phyloP scores from a whole-genome alignment of 805 yeast species.

The Diddensiella transvaalensis region DNA sequence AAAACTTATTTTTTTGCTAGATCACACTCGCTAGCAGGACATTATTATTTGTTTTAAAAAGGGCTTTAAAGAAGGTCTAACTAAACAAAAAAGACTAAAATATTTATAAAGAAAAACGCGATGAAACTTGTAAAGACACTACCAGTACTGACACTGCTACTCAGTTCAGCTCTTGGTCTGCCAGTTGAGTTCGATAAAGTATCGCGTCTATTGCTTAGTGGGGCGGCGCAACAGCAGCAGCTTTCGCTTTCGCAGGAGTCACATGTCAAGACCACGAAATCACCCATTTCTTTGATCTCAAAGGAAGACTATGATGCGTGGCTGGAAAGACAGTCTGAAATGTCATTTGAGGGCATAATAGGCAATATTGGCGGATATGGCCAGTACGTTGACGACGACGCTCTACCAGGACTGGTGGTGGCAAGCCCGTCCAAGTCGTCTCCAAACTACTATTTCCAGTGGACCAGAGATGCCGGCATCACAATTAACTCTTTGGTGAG shows the following conservation, averaged over 20 bases:
- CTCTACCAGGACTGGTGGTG: conserved; percentile 68
- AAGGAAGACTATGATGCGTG: conserved; percentile 45
- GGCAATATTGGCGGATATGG: conserved; percentile 55
- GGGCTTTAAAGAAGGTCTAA: too few species aligned
- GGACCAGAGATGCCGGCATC: conserved; percentile 89
- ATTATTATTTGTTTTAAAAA: too few species aligned
- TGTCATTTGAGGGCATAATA: conserved; percentile 46
- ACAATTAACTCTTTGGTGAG: conserved; percentile 56
- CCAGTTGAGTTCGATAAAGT: background rate
- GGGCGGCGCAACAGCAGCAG: too few species aligned
- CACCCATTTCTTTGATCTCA: conserved; percentile 27
- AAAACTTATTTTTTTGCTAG: too few species aligned
- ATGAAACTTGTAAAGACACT: too few species aligned
- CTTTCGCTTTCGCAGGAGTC: background rate
- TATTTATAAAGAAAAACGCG: too few species aligned
- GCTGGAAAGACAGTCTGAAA: conserved; percentile 42
- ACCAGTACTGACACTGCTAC: background rate
- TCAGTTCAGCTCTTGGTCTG: background rate
- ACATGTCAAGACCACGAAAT: background rate
- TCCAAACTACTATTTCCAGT: conserved; percentile 85
- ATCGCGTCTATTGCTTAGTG: background rate
- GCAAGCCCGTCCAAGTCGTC: conserved; percentile 72
- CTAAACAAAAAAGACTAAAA: too few species aligned
- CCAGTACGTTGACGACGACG: conserved; percentile 29
- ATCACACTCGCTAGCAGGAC: too few species aligned